Evolutionary conservation across 164 flowering plant genomes (phyloP).

Genomic region (Chimonanthus praecox): DNA sequence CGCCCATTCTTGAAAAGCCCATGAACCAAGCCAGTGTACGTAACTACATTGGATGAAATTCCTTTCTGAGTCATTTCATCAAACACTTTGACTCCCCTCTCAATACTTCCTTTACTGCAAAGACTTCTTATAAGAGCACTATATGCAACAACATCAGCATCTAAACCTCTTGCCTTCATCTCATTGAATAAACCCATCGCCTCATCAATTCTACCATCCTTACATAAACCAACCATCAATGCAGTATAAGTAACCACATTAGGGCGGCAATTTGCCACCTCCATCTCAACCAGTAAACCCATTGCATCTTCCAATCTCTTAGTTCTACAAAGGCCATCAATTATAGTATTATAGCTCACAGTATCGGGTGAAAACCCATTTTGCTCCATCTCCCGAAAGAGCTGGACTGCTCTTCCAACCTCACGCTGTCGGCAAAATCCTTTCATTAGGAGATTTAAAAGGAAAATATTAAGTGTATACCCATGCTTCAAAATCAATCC

Average conservation of each 20-base stretch:
- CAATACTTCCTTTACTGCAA: slow-evolving; percentile 35
- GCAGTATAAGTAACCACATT: slow-evolving; percentile 35
- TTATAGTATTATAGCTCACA: slow-evolving; percentile 47
- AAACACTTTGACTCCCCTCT: slow-evolving; percentile 21
- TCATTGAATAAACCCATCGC: slow-evolving; percentile 42
- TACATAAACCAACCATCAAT: slow-evolving; percentile 52
- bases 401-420: slow-evolving; percentile 34
- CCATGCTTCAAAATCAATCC: slow-evolving; percentile 61
- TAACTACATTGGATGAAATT: slow-evolving; percentile 39
- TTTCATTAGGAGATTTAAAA: slow-evolving; percentile 47
- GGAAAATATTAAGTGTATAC: slow-evolving; percentile 23
- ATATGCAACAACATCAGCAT: slow-evolving; percentile 40
- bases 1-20: slow-evolving; percentile 41
- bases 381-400: slow-evolving; percentile 31
- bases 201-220: slow-evolving; percentile 41
- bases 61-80: slow-evolving; percentile 43
- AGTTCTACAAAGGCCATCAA: slow-evolving; percentile 53
- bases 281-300: slow-evolving; percentile 38
- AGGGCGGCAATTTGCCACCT: slow-evolving; percentile 29
- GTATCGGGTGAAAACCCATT: slow-evolving; percentile 32
- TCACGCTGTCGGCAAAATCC: slow-evolving; percentile 39
- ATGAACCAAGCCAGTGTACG: slow-evolving; percentile 40
- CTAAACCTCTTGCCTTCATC: slow-evolving; percentile 43
- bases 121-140: slow-evolving; percentile 44
- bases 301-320: slow-evolving; percentile 43